These are phyloP conservation scores for Lepiota venenata DNA, from an alignment of 768 basidiomycete genomes.

Conservation along the genomic window DNA sequence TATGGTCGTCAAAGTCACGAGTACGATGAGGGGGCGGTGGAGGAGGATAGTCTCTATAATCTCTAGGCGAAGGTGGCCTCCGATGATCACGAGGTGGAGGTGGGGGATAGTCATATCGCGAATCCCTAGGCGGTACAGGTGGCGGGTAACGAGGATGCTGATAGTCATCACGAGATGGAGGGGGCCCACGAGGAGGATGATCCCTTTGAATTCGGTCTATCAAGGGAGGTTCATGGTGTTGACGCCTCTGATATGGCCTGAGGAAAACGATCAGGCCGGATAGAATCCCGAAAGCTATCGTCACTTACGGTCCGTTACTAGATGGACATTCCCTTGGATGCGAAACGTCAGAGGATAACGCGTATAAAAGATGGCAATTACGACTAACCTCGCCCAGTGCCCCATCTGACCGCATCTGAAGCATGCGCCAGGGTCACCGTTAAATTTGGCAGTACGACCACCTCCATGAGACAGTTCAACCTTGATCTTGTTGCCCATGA, in stretches of 20 bases:
- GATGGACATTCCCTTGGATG: constrained; percentile 68
- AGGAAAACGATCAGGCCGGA: constrained; percentile 4
- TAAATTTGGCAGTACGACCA: constrained; percentile 73
- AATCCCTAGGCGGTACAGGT: constrained; percentile 42
- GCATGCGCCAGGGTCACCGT: constrained; percentile 86
- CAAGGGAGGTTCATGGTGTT: constrained; percentile 46
- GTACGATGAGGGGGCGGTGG: constrained; percentile 31
- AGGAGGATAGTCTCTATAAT: constrained; percentile 62
- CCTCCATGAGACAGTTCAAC: constrained; percentile 86
- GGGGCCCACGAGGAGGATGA: constrained; percentile 39
- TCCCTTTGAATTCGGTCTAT: constrained; percentile 63
- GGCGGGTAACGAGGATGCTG: constrained; percentile 35
- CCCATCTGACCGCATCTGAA: constrained; percentile 85
- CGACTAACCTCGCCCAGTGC: constrained; percentile 81
- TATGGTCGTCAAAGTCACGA: constrained; percentile 72
- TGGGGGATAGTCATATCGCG: constrained; percentile 59
- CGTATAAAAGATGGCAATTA: background rate
- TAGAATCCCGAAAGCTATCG: background rate
- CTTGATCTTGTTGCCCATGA: constrained; percentile 91
- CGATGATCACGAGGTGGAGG: constrained; percentile 55
- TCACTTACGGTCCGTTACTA: constrained; percentile 47
- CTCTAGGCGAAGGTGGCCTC: constrained; percentile 61
- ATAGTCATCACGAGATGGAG: constrained; percentile 54
- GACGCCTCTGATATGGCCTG: constrained; percentile 36
- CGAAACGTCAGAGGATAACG: constrained; percentile 5